phyloP scores from a whole-genome alignment of 345 rosid species.

The Brassica cretica region DNA sequence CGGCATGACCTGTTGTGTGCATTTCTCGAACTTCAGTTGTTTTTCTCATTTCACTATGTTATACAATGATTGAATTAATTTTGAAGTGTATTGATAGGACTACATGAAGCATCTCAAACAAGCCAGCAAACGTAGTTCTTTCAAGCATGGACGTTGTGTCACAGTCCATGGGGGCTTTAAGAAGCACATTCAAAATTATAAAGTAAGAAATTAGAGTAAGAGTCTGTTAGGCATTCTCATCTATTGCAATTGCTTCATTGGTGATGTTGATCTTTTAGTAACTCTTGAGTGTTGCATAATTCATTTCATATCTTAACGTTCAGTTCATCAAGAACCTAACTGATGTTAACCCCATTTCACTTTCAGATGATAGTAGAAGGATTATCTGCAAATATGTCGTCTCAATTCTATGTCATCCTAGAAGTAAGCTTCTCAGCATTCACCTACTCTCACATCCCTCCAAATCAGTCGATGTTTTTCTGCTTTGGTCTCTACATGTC shows the following conservation, averaged over 20 bases:
- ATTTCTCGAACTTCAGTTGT: neutral
- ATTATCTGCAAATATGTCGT: constrained; percentile 60
- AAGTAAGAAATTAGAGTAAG: constrained; percentile 48
- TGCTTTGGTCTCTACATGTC: neutral
- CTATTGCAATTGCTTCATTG: neutral
- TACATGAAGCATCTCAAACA: constrained; percentile 73
- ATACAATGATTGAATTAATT: neutral
- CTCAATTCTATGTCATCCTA: constrained; percentile 72
- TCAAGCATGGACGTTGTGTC: constrained; percentile 97
- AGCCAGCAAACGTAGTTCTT: constrained; percentile 81
- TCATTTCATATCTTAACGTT: too few species aligned
- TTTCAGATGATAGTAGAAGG: constrained; percentile 97
- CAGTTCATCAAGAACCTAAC: neutral
- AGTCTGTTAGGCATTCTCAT: neutral
- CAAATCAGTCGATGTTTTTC: neutral
- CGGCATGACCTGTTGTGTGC: constrained; percentile 5
- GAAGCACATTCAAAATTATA: constrained; percentile 91
- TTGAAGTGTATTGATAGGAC: constrained; percentile 52
- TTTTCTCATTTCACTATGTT: constrained; percentile 7
- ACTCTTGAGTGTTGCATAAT: too few species aligned
- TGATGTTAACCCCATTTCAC: neutral
- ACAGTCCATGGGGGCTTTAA: constrained; percentile 91
- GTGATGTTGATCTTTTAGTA: neutral
- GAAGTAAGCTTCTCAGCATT: constrained; percentile 51
- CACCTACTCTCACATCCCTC: constrained; percentile 5